Evolutionary conservation across 257 asterid species (phyloP).

Genomic region (Jasminum sambac): DNA sequence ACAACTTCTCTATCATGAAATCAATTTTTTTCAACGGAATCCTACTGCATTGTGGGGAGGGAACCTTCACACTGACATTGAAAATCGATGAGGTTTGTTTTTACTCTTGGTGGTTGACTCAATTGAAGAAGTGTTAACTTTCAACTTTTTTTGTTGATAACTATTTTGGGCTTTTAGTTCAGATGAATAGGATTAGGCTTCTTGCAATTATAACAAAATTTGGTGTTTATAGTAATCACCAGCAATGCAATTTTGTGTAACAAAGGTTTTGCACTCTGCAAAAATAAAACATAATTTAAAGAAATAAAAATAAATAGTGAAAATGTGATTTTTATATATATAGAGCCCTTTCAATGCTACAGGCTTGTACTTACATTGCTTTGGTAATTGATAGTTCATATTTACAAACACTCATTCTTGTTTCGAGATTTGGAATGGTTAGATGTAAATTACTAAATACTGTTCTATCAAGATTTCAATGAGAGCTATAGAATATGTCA

Average conservation of each 20-base stretch:
- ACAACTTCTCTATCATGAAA: too few species aligned
- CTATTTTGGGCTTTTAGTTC: not conserved
- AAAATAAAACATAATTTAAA: not conserved
- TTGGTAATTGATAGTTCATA: not conserved
- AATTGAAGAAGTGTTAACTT: constrained; percentile 9
- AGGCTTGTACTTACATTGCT: not conserved
- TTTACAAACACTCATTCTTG: not conserved
- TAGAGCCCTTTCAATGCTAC: not conserved
- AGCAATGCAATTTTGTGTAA: not conserved
- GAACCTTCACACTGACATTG: too few species aligned
- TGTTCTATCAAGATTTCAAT: not conserved
- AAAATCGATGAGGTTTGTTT: too few species aligned
- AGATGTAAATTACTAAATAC: not conserved
- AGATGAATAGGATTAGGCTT: not conserved
- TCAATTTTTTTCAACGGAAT: too few species aligned
- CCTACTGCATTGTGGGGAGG: too few species aligned
- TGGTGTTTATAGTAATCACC: not conserved
- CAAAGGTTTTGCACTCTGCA: not conserved
- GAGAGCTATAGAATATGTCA: not conserved
- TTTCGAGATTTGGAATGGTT: not conserved
- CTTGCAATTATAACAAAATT: not conserved
- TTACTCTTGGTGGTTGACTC: not conserved
- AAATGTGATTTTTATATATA: not conserved
- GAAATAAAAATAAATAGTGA: too few species aligned
- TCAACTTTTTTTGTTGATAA: not conserved